phyloP scores from a whole-genome alignment of 129 eudicot genomes.

The Escallonia herrerae region DNA sequence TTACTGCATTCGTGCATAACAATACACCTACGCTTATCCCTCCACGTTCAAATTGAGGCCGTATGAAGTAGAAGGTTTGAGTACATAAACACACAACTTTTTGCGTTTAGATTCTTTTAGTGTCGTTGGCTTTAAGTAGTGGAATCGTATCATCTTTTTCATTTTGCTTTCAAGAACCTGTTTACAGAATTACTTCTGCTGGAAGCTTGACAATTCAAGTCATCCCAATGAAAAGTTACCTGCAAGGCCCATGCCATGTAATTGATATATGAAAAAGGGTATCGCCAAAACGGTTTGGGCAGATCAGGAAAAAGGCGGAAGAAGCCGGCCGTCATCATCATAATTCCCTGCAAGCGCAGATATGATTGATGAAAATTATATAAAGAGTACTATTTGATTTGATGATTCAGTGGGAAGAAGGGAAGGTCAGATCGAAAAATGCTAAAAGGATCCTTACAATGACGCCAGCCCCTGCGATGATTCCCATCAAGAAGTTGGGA shows the following conservation, averaged over 20 bases:
- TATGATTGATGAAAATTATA: neutral
- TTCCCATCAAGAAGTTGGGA: conserved; percentile 75
- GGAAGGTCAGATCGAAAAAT: neutral
- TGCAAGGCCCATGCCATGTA: conserved; percentile 70
- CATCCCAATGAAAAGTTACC: conserved; percentile 18
- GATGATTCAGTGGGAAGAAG: neutral
- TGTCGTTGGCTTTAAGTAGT: too few relatives aligned
- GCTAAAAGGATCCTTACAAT: conserved; percentile 35
- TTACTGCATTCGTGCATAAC: too few relatives aligned
- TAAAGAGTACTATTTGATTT: neutral
- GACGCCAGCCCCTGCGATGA: conserved; percentile 70
- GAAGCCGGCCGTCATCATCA: conserved; percentile 90
- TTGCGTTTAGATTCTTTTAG: too few relatives aligned
- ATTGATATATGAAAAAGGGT: conserved; percentile 68
- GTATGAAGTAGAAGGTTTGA: too few relatives aligned
- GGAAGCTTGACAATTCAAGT: too few relatives aligned
- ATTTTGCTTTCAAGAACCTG: too few relatives aligned
- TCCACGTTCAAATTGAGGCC: too few relatives aligned
- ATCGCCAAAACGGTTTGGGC: conserved; percentile 69
- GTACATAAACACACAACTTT: too few relatives aligned
- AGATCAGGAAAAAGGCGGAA: conserved; percentile 58
- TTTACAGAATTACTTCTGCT: too few relatives aligned
- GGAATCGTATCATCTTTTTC: too few relatives aligned
- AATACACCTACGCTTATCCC: too few relatives aligned
- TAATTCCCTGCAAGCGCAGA: conserved; percentile 50